Conservation (phyloP, 441 rosid genomes). For the Syzygium syzygioides region DNA sequence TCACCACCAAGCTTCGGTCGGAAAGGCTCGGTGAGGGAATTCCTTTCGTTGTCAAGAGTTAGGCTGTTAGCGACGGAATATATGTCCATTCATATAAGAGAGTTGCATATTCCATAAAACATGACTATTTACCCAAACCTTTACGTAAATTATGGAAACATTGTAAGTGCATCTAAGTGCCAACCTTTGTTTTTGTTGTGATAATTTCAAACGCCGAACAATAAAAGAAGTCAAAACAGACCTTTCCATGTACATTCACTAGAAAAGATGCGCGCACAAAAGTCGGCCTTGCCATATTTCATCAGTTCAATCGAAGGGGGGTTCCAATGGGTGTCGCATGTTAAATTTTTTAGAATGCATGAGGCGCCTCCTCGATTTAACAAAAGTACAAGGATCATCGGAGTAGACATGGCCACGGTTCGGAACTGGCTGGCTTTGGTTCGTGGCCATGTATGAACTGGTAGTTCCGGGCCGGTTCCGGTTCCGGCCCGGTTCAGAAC, state of each 20-base stretch:
- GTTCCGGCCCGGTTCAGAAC: too few species aligned
- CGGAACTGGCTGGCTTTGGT: too few species aligned
- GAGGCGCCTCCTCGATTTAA: neutral
- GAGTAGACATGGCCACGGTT: neutral
- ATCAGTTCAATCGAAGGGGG: neutral
- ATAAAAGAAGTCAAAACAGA: neutral
- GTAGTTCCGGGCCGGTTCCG: too few species aligned
- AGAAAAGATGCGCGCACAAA: neutral
- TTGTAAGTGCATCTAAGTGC: neutral
- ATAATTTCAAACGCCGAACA: neutral
- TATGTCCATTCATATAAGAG: neutral
- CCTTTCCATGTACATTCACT: neutral
- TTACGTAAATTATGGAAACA: neutral
- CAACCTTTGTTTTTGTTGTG: neutral
- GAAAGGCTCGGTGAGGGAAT: neutral
- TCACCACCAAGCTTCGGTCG: neutral
- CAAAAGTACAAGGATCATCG: neutral
- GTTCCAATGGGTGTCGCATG: rapidly evolving
- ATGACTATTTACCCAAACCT: neutral
- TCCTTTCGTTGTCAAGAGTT: rapidly evolving
- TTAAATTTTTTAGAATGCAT: neutral
- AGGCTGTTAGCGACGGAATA: neutral
- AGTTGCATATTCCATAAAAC: neutral
- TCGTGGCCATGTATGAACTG: too few species aligned
- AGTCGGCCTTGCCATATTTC: neutral